A percentile compares a stretch with the other conserved stretches of the same genome.
Conservation (phyloP, 768 basidiomycete genomes). For the Clitopilus passeckerianus region DNA sequence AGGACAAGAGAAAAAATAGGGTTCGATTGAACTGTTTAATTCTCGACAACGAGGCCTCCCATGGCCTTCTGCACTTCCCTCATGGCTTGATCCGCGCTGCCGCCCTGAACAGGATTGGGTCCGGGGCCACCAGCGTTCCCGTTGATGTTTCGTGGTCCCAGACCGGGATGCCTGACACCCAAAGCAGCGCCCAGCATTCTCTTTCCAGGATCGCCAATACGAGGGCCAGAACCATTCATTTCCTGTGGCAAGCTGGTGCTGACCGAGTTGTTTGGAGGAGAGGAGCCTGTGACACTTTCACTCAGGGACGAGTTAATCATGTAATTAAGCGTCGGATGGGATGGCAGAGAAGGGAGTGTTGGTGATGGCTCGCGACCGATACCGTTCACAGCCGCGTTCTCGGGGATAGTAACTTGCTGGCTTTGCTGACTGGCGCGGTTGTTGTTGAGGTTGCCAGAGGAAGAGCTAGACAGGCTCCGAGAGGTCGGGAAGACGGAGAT, state of each 20-base stretch:
- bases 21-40: constrained; percentile 36
- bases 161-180: constrained; percentile 75
- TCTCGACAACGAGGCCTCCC: constrained; percentile 69
- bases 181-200: constrained; percentile 85
- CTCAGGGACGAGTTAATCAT: constrained; percentile 74
- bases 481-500: constrained; percentile 56
- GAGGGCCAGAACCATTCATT: constrained; percentile 47
- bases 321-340: constrained; percentile 81
- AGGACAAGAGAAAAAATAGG: constrained; percentile 4
- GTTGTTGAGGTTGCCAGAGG: constrained; percentile 18
- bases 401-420: constrained; percentile 49
- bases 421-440: constrained; percentile 20
- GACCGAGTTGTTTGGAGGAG: constrained; percentile 61
- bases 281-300: constrained; percentile 42
- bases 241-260: constrained; percentile 48
- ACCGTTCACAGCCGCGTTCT: constrained; percentile 33
- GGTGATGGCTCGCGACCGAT: constrained; percentile 70
- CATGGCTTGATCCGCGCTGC: constrained; percentile 51
- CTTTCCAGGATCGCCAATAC: constrained; percentile 86
- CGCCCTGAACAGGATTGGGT: constrained; percentile 33
- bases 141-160: constrained; percentile 57
- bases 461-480: constrained; percentile 40
- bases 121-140: constrained; percentile 30
- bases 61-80: constrained; percentile 71
- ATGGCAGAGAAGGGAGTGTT: constrained; percentile 73